A percentile compares a stretch with the other conserved stretches of the same genome.
phyloP scores from a whole-genome alignment of 768 basidiomycete species.

The Neoboletus subvelutipes region DNA sequence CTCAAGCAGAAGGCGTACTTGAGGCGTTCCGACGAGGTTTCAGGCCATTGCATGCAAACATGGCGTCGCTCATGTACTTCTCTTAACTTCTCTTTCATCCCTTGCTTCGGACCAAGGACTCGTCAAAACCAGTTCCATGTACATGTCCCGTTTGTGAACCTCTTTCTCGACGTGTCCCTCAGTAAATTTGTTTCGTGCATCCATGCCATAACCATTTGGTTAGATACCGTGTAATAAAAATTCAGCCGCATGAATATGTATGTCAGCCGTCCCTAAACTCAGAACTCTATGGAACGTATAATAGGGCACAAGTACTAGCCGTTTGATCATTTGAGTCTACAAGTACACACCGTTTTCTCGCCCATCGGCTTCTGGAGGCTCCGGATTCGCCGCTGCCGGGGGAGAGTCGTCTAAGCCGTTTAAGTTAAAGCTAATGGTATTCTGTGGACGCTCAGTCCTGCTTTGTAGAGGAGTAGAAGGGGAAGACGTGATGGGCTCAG shows the following conservation, averaged over 20 bases:
- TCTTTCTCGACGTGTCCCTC: background rate
- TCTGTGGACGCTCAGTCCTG: slow-evolving; percentile 2
- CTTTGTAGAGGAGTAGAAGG: background rate
- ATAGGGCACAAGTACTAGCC: background rate
- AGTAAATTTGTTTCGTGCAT: background rate
- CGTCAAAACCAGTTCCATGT: background rate
- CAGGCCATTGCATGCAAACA: slow-evolving; percentile 53
- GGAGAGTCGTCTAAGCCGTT: slow-evolving; percentile 14
- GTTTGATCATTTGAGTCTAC: slow-evolving; percentile 14
- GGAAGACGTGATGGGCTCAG: background rate
- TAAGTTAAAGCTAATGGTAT: slow-evolving; percentile 7
- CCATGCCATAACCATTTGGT: background rate
- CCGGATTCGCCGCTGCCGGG: background rate
- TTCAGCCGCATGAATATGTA: background rate
- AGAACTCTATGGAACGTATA: background rate
- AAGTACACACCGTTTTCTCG: slow-evolving; percentile 27
- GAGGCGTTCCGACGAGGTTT: slow-evolving; percentile 53
- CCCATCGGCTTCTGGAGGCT: background rate
- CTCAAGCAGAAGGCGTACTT: slow-evolving; percentile 40
- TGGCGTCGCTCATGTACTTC: slow-evolving; percentile 59
- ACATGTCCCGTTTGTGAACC: background rate
- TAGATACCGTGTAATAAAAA: slow-evolving; percentile 1
- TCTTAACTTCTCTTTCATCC: slow-evolving; percentile 31
- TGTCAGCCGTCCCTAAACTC: background rate
- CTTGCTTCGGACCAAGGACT: background rate